Conservation (phyloP, 495 filamentous ascomycete species). For the Penicillium dipodomyicola region DNA sequence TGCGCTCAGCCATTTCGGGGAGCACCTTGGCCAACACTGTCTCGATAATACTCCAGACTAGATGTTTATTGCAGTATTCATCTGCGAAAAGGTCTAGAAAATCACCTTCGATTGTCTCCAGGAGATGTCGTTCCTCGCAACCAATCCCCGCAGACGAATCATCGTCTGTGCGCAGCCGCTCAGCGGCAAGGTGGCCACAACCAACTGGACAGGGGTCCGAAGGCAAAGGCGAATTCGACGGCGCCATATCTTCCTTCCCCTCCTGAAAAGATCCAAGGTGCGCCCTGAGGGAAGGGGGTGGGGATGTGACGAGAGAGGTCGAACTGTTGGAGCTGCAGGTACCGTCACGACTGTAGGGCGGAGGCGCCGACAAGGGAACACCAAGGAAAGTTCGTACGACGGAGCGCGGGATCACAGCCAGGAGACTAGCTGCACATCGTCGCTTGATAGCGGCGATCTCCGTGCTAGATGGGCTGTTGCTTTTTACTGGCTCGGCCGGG, state of each 20-base stretch:
- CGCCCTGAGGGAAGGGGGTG: constrained; percentile 15
- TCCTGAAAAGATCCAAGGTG: constrained; percentile 12
- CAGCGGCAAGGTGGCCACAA: constrained; percentile 5
- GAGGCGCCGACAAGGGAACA: constrained; percentile 18
- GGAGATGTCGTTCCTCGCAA: constrained; percentile 39
- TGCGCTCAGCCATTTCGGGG: constrained; percentile 78
- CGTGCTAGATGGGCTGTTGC: constrained; percentile 28
- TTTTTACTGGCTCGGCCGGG: constrained; percentile 12
- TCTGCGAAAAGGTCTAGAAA: constrained; percentile 74
- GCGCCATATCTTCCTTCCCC: constrained; percentile 4
- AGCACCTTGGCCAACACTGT: constrained; percentile 71
- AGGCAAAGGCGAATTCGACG: constrained; percentile 6
- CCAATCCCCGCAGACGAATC: constrained; percentile 24
- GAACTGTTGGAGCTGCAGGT: constrained; percentile 30
- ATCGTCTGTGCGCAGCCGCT: constrained; percentile 13
- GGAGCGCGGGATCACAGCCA: constrained; percentile 44
- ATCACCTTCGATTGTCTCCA: constrained; percentile 44
- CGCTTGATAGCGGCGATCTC: constrained; percentile 53
- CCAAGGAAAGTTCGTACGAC: constrained; percentile 44
- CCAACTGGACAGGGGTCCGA: constrained; percentile 1
- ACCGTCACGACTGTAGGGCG: constrained; percentile 22
- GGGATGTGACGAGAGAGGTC: constrained; percentile 14
- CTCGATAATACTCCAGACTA: constrained; percentile 77
- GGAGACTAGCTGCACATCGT: constrained; percentile 52
- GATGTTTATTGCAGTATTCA: constrained; percentile 84